Evolutionary conservation across 305 asterid species (phyloP).

Genomic region (Rubia peregrina): DNA sequence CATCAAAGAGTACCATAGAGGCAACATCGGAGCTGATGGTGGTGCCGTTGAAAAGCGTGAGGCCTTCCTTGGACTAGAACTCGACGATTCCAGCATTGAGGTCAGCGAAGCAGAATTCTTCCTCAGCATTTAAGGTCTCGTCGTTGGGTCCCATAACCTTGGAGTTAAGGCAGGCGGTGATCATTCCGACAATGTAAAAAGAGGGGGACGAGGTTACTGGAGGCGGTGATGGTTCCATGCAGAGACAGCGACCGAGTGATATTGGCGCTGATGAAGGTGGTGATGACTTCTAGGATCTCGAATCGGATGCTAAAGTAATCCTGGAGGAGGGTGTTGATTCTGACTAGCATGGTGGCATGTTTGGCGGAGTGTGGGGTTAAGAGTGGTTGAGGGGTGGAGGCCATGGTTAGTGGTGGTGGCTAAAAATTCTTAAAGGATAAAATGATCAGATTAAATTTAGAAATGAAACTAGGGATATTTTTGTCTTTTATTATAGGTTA

Average conservation of each 20-base stretch:
- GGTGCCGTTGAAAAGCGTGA: no score
- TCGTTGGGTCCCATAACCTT: slow-evolving; percentile 60
- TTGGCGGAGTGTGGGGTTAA: slow-evolving; percentile 51
- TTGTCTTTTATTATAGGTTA: no score
- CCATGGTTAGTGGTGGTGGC: no score
- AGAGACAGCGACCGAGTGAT: slow-evolving; percentile 72
- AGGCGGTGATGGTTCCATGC: slow-evolving; percentile 76
- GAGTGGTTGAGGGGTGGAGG: no score
- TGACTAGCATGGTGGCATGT: slow-evolving; percentile 84
- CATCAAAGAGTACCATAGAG: no score
- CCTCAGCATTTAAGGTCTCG: slow-evolving; percentile 43
- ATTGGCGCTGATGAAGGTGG: slow-evolving; percentile 61
- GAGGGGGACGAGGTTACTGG: slow-evolving; percentile 82
- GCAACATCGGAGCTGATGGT: no score
- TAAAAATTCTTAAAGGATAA: no score
- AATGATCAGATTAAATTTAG: no score
- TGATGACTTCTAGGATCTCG: slow-evolving; percentile 69
- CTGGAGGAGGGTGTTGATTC: slow-evolving; percentile 81
- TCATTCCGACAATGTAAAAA: slow-evolving; percentile 77
- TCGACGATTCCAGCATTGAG: slow-evolving; percentile 8
- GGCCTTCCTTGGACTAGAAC: no score
- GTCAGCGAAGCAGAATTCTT: slow-evolving; percentile 57
- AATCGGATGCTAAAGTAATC: slow-evolving; percentile 82
- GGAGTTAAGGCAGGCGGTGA: slow-evolving; percentile 74
- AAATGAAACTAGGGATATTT: no score